Percentiles rank a stretch among this genome's conserved stretches.
phyloP scores from a whole-genome alignment of 306 rosid genomes.

The Morella rubra region DNA sequence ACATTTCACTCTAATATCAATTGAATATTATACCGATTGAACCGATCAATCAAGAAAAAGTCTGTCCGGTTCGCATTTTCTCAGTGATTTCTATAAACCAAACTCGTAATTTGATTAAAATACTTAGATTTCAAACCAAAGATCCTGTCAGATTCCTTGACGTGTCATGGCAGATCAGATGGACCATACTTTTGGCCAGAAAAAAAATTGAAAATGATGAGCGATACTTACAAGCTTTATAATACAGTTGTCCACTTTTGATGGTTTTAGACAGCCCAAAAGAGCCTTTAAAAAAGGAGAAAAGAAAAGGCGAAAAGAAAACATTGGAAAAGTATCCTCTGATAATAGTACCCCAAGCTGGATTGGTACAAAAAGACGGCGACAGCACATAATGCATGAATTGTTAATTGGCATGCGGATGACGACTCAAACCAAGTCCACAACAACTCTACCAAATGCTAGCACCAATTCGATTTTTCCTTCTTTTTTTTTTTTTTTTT shows the following conservation, averaged over 20 bases:
- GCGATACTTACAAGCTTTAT: too few species aligned
- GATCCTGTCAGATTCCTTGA: neutral
- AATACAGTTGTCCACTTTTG: neutral
- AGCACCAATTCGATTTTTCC: neutral
- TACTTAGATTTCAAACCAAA: neutral
- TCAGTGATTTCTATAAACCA: neutral
- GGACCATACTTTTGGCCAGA: neutral
- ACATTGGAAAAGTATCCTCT: neutral
- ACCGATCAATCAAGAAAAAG: too few species aligned
- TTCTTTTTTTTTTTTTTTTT: neutral
- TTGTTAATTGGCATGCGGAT: constrained; percentile 25
- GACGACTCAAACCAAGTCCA: constrained; percentile 40
- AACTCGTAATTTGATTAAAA: neutral
- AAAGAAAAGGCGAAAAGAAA: neutral
- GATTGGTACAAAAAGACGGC: neutral
- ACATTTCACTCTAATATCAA: too few species aligned
- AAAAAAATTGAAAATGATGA: too few species aligned
- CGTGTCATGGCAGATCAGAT: neutral
- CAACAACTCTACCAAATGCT: constrained; percentile 39
- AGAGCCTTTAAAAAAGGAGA: neutral
- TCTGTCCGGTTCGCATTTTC: neutral
- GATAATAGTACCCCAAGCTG: neutral
- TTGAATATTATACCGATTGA: too few species aligned
- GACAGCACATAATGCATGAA: constrained; percentile 9
- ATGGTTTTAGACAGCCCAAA: neutral